Evolutionary conservation across 306 rosid genomes (phyloP), one percentile per base, ranked within the genome.

Genomic region (Trichosanthes cucumerina): DNA sequence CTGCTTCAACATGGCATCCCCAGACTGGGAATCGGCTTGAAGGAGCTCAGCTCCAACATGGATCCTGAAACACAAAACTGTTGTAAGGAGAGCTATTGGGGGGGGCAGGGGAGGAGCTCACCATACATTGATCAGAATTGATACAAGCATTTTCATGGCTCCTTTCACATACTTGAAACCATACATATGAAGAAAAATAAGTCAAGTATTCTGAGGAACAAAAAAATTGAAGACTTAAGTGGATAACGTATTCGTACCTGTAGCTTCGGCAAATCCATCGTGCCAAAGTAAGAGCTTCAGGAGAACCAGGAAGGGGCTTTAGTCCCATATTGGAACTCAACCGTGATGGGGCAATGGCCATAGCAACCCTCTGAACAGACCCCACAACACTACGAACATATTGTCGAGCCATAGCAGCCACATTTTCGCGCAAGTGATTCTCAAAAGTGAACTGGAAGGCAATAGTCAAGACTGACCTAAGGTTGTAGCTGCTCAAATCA

Each of bases 321-420:
- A 97, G 87, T n/a, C 86, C 96, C 12, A 85, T 60, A 19, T 87
- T 93, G 13, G 93, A 80, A 85, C 86, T 80, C 52, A 90, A 88
- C 14, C 82, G 83, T 21, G 97, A 91, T 4, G 99, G 99, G 78
- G 99, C 87, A 71, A 95, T 95, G 21, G 98, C 99, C 99, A 92
- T 95, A 74, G 99, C 96, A 79, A 95, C 99, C 80, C 99, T 88
- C 82, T 95, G 99, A 71, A 95, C 99, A 4, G 99, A 92, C 75
- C 90, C 96, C 36, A 95, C 97, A 72, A 95, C 93, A 76, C 93
- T 84, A 2, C 99, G 97, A 74, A 95, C 97, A 18, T 91, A 95
- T 79, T 95, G 99, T 53, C 99, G 99, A 70, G 99, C 99, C 99
- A 95, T 95, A 5, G 96, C 92, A 82, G 99, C 97, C 44, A 95